Conservation (phyloP, 805 yeast species). For the Hanseniaspora occidentalis region DNA sequence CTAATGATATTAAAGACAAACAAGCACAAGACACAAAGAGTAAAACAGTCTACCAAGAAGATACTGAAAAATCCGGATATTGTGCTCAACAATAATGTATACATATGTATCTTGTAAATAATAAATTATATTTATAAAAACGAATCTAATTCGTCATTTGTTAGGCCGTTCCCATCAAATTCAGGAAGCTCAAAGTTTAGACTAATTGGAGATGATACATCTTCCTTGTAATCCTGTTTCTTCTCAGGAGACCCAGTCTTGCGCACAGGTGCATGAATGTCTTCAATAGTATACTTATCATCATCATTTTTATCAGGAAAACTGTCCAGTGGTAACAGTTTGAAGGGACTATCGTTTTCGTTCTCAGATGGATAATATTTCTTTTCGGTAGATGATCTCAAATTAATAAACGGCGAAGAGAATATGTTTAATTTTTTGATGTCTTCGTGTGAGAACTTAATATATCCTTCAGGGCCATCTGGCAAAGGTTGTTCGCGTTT, state of each 20-base stretch:
- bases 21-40: neutral
- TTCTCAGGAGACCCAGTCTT: too few relatives aligned
- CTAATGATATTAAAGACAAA: neutral
- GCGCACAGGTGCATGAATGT: neutral
- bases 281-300: constrained; percentile 3
- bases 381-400: neutral
- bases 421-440: constrained; percentile 15
- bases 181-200: constrained; percentile 10
- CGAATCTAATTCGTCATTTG: constrained; percentile 15
- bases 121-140: constrained; percentile 7
- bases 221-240: neutral
- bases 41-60: neutral
- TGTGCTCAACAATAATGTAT: neutral
- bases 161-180: constrained; percentile 18
- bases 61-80: neutral
- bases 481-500: constrained; percentile 26
- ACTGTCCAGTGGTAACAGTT: constrained; percentile 6
- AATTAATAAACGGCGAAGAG: constrained; percentile 9
- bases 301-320: constrained; percentile 17
- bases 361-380: neutral
- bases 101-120: neutral
- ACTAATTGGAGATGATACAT: neutral
- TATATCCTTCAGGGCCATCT: constrained; percentile 33
- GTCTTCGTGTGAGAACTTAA: constrained; percentile 27
- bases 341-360: constrained; percentile 15